A percentile compares a stretch with the other conserved stretches of the same genome.
These are phyloP conservation scores for Dissophora ornata DNA, from an alignment of 192 early-diverging fungal genomes.

Conservation along the genomic window DNA sequence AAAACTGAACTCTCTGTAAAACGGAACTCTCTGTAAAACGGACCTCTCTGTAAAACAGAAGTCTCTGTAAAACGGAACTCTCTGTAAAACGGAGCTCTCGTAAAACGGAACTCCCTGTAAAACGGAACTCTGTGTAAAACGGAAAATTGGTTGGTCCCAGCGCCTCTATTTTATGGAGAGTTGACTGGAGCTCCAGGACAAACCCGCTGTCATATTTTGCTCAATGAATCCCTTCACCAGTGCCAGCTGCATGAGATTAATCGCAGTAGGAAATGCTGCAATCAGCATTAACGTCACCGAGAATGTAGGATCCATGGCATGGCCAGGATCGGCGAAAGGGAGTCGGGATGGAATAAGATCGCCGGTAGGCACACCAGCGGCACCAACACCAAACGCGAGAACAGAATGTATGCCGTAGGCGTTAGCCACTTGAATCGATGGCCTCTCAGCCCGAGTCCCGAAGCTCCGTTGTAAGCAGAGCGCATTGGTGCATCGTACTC, in stretches of 20 bases:
- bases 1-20: too few species aligned
- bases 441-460: slow-evolving; percentile 58
- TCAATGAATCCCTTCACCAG: slow-evolving; percentile 80
- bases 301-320: slow-evolving; percentile 75
- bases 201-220: slow-evolving; percentile 68
- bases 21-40: too few species aligned
- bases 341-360: slow-evolving; percentile 35
- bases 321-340: slow-evolving; percentile 57
- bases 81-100: too few species aligned
- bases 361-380: slow-evolving; percentile 56
- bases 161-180: too few species aligned
- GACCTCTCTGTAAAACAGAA: too few species aligned
- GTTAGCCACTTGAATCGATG: slow-evolving; percentile 21
- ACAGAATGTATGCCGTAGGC: slow-evolving; percentile 34
- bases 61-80: too few species aligned
- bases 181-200: slow-evolving; percentile 84
- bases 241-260: slow-evolving; percentile 75
- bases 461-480: slow-evolving; percentile 62
- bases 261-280: slow-evolving; percentile 72
- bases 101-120: too few species aligned
- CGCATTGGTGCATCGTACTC: not conserved
- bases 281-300: slow-evolving; percentile 69
- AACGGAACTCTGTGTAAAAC: too few species aligned
- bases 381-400: slow-evolving; percentile 48
- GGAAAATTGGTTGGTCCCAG: too few species aligned